A percentile compares a stretch with the other conserved stretches of the same genome.
phyloP scores from a whole-genome alignment of 768 basidiomycete species.

The Favolaschia claudopus region DNA sequence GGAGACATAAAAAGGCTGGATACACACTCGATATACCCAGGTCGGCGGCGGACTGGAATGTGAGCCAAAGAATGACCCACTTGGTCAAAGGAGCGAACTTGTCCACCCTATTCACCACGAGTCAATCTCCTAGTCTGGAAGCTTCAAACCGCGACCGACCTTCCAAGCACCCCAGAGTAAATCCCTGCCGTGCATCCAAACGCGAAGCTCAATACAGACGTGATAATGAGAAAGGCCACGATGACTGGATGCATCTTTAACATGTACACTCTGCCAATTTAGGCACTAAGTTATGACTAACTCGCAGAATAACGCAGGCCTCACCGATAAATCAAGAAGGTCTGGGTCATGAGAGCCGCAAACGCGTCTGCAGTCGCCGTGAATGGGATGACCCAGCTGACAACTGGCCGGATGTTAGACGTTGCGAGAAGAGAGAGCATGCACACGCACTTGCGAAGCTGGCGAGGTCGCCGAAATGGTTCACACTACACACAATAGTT shows the following conservation, averaged over 20 bases:
- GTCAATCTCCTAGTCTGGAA: background rate
- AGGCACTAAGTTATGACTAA: background rate
- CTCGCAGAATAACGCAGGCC: slow-evolving; percentile 11
- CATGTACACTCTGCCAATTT: slow-evolving; percentile 41
- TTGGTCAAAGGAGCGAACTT: slow-evolving; percentile 49
- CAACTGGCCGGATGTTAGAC: slow-evolving; percentile 35
- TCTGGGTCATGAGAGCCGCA: slow-evolving; percentile 58
- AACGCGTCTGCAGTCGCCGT: slow-evolving; percentile 55
- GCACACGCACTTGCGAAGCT: slow-evolving; percentile 39
- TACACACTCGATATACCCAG: slow-evolving; percentile 53
- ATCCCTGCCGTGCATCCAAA: slow-evolving; percentile 54
- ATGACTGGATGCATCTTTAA: slow-evolving; percentile 46
- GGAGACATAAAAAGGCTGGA: slow-evolving; percentile 11
- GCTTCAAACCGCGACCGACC: slow-evolving; percentile 38
- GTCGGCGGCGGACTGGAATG: slow-evolving; percentile 53
- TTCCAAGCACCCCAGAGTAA: slow-evolving; percentile 48
- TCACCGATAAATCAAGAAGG: slow-evolving; percentile 55
- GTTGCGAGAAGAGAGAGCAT: background rate
- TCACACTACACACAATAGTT: slow-evolving; percentile 38
- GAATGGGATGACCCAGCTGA: slow-evolving; percentile 59
- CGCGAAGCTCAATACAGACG: slow-evolving; percentile 49
- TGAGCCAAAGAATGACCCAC: slow-evolving; percentile 55
- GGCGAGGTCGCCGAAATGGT: slow-evolving; percentile 47
- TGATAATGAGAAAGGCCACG: slow-evolving; percentile 41
- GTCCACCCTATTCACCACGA: slow-evolving; percentile 41